Conservation (phyloP, 495 filamentous ascomycete genomes). For the Penicillium cataractarum region DNA sequence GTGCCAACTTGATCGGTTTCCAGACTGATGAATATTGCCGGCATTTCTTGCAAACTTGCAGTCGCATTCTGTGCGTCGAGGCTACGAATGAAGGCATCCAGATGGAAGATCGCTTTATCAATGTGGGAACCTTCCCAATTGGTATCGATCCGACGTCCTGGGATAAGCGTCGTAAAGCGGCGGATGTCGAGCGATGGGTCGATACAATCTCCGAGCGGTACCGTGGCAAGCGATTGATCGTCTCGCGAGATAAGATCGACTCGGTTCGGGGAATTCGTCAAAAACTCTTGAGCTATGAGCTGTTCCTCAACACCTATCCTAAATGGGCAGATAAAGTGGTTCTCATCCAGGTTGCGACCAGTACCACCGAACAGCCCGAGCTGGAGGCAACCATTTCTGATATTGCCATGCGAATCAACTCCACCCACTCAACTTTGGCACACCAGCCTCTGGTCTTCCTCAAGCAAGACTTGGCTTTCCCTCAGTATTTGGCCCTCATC, state of each 20-base stretch:
- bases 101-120: slow-evolving; percentile 89
- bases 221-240: slow-evolving; percentile 82
- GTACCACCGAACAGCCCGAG: slow-evolving; percentile 82
- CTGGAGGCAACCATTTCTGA: slow-evolving; percentile 85
- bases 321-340: slow-evolving; percentile 86
- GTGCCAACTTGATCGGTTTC: slow-evolving; percentile 87
- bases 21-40: slow-evolving; percentile 90
- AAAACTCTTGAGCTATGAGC: slow-evolving; percentile 88
- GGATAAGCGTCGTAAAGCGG: slow-evolving; percentile 68
- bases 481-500: slow-evolving; percentile 86
- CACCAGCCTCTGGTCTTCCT: slow-evolving; percentile 93
- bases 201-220: slow-evolving; percentile 78
- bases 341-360: slow-evolving; percentile 89
- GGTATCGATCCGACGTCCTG: slow-evolving; percentile 84
- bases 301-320: slow-evolving; percentile 91
- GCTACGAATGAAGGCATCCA: slow-evolving; percentile 85
- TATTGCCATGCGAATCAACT: slow-evolving; percentile 91
- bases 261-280: slow-evolving; percentile 86
- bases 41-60: slow-evolving; percentile 93
- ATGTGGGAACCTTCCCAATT: slow-evolving; percentile 67
- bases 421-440: slow-evolving; percentile 79
- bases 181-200: slow-evolving; percentile 76
- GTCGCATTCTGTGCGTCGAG: slow-evolving; percentile 81
- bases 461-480: slow-evolving; percentile 88
- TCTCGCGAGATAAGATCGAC: slow-evolving; percentile 91